Evolutionary conservation across 148 eudicot species (phyloP).

Genomic region (Amaranthus palmeri): DNA sequence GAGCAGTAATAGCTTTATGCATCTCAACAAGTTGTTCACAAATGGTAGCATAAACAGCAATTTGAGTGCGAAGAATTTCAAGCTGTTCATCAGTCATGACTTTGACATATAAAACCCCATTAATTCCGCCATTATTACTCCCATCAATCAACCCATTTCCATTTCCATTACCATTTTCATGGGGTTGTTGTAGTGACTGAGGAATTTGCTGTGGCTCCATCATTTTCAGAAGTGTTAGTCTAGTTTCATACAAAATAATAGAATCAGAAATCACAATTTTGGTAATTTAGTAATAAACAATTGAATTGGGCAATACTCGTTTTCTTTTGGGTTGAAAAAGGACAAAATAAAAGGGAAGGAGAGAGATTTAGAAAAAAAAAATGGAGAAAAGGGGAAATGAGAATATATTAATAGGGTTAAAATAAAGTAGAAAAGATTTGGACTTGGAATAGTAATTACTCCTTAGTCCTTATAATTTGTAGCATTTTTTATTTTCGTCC

Average conservation of each 20-base stretch:
- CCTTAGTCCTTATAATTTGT: too few species aligned
- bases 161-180: constrained; percentile 10
- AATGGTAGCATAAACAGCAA: constrained; percentile 77
- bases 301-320: not conserved
- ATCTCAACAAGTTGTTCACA: constrained; percentile 85
- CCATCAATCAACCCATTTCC: constrained; percentile 5
- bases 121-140: constrained; percentile 8
- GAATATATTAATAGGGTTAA: not conserved
- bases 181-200: not conserved
- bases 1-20: constrained; percentile 70
- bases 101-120: constrained; percentile 56
- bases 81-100: constrained; percentile 94
- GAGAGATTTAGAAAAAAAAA: not conserved
- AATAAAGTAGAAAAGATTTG: constrained; percentile 1
- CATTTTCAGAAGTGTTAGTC: not conserved
- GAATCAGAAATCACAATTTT: not conserved
- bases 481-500: too few species aligned
- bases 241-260: not conserved
- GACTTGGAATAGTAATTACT: not conserved
- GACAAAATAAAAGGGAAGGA: not conserved
- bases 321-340: constrained; percentile 1
- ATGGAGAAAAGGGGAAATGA: not conserved
- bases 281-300: not conserved
- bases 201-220: constrained; percentile 25
- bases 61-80: constrained; percentile 73